These are phyloP conservation scores for Phytophthora boehmeriae DNA, from an alignment of 352 stramenopile species.

Conservation along the genomic window DNA sequence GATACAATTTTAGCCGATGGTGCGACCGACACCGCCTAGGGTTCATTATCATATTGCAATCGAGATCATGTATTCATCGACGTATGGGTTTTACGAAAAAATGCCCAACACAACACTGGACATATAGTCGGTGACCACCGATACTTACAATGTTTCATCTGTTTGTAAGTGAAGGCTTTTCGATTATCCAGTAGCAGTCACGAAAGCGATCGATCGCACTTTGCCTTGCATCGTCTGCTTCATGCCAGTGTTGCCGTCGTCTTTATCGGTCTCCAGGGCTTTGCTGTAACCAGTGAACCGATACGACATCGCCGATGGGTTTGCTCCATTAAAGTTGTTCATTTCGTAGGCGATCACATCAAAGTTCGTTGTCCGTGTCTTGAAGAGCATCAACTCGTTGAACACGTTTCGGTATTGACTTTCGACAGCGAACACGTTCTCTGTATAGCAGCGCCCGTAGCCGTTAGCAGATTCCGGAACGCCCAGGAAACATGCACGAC, in stretches of 20 bases:
- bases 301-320: slow-evolving; percentile 18
- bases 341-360: slow-evolving; percentile 47
- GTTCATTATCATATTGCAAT: no score
- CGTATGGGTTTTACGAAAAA: no score
- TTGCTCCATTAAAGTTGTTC: slow-evolving; percentile 33
- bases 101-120: no score
- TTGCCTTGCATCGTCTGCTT: slow-evolving; percentile 27
- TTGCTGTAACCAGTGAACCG: slow-evolving; percentile 42
- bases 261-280: slow-evolving; percentile 21
- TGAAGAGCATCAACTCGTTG: slow-evolving; percentile 50
- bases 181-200: neutral
- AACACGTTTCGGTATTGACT: slow-evolving; percentile 34
- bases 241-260: slow-evolving; percentile 9
- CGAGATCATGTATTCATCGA: no score
- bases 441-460: slow-evolving; percentile 46
- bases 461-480: slow-evolving; percentile 11
- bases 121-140: no score
- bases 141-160: no score
- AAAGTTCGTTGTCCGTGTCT: slow-evolving; percentile 35
- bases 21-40: no score
- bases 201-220: slow-evolving; percentile 32
- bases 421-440: slow-evolving; percentile 29
- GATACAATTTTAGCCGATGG: no score
- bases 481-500: slow-evolving; percentile 44
- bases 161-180: no score